Percentiles rank a stretch among this genome's conserved stretches.
Evolutionary conservation across 2,329 filamentous ascomycete species (phyloP).

Genomic region (Metarhizium brunneum): DNA sequence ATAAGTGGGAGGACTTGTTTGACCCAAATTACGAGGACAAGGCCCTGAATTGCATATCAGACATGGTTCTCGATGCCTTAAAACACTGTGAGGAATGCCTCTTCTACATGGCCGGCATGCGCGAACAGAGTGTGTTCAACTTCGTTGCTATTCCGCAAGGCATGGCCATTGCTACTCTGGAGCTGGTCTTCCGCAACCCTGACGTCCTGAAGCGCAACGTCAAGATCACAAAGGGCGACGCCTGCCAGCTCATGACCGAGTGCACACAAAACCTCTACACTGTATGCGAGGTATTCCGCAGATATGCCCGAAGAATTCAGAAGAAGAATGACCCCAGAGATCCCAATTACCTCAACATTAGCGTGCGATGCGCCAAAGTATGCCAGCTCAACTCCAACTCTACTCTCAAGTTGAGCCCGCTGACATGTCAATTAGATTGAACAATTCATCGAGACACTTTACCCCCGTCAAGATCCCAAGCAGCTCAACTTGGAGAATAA

Average conservation of each 20-base stretch:
- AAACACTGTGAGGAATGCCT: constrained; percentile 84
- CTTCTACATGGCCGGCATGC: constrained; percentile 93
- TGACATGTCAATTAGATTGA: constrained; percentile 55
- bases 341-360: constrained; percentile 87
- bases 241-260: constrained; percentile 83
- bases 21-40: constrained; percentile 66
- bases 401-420: not conserved
- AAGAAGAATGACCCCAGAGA: constrained; percentile 92
- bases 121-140: constrained; percentile 97
- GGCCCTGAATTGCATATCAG: constrained; percentile 77
- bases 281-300: constrained; percentile 73
- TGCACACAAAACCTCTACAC: constrained; percentile 82
- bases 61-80: constrained; percentile 89
- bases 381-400: not conserved
- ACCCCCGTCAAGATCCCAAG: constrained; percentile 72
- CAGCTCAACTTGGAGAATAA: constrained; percentile 34
- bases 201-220: constrained; percentile 77
- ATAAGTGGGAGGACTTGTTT: constrained; percentile 83
- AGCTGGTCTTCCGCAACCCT: constrained; percentile 86
- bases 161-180: constrained; percentile 95
- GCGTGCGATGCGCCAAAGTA: constrained; percentile 79
- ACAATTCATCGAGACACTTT: constrained; percentile 90
- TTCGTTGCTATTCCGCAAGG: constrained; percentile 94
- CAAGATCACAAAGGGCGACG: constrained; percentile 94
- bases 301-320: constrained; percentile 72